Evolutionary conservation across 768 basidiomycete species (phyloP).

Genomic region (Tylopilus rubrobrunneus): DNA sequence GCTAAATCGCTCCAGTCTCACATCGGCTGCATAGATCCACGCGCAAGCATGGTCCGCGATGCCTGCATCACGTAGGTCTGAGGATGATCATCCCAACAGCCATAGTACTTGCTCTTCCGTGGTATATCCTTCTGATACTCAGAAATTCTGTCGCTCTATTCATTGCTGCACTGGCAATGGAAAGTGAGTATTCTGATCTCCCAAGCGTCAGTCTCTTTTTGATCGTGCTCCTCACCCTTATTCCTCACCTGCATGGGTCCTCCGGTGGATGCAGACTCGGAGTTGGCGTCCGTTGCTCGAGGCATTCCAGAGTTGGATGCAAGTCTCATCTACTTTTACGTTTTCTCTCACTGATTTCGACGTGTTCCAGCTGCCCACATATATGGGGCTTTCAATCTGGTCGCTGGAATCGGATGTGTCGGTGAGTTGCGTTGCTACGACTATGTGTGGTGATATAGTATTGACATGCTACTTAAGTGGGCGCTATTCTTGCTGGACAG

Average conservation of each 20-base stretch:
- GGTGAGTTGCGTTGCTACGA: slow-evolving; percentile 35
- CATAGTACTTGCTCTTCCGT: slow-evolving; percentile 54
- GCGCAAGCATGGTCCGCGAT: too few species aligned
- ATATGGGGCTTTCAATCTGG: slow-evolving; percentile 71
- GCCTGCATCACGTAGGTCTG: too few species aligned
- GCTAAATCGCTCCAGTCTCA: too few species aligned
- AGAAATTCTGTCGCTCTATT: slow-evolving; percentile 45
- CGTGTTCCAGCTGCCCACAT: slow-evolving; percentile 59
- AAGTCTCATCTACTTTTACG: slow-evolving; percentile 22
- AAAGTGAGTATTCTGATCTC: slow-evolving; percentile 40
- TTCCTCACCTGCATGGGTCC: slow-evolving; percentile 57
- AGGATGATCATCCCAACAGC: too few species aligned
- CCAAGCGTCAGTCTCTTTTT: neutral
- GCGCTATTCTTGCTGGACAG: slow-evolving; percentile 68
- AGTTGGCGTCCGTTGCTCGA: slow-evolving; percentile 56
- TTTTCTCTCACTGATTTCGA: neutral
- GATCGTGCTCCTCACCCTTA: slow-evolving; percentile 42
- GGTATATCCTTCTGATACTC: slow-evolving; percentile 57
- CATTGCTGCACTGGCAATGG: slow-evolving; percentile 39
- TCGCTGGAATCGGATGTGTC: slow-evolving; percentile 60
- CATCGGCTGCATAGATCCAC: too few species aligned
- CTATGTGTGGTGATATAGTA: slow-evolving; percentile 30
- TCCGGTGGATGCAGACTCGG: slow-evolving; percentile 65
- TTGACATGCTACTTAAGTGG: slow-evolving; percentile 40
- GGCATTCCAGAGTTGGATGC: slow-evolving; percentile 64